phyloP scores from a whole-genome alignment of 768 basidiomycete species.

The Serendipita vermifera region DNA sequence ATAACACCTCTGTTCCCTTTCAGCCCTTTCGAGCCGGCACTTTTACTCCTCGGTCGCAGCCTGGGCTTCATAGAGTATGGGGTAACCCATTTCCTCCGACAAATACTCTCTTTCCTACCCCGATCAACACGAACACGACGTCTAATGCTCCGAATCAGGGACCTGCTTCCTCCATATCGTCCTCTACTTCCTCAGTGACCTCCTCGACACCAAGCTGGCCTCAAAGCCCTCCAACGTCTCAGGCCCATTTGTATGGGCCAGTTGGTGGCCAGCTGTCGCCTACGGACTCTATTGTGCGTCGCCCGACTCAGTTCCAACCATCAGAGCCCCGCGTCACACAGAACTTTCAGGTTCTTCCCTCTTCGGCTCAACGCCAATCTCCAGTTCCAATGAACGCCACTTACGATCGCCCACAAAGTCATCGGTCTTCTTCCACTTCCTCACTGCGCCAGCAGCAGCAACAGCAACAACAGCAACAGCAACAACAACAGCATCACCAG shows the following conservation, averaged over 20 bases:
- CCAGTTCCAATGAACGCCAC: too few relatives aligned
- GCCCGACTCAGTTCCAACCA: not conserved
- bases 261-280: too few relatives aligned
- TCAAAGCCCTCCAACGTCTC: not conserved
- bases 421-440: not conserved
- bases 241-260: too few relatives aligned
- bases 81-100: not conserved
- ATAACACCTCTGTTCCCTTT: not conserved
- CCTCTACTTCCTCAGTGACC: not conserved
- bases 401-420: not conserved
- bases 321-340: too few relatives aligned
- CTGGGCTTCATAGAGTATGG: not conserved
- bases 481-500: not conserved
- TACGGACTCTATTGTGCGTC: not conserved
- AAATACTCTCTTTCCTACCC: not conserved
- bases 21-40: conserved; percentile 1
- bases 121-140: not conserved
- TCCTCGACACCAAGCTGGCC: not conserved
- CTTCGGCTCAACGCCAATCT: too few relatives aligned
- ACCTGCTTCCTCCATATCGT: not conserved
- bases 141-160: not conserved
- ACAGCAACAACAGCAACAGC: not conserved
- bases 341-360: too few relatives aligned
- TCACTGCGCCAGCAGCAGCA: not conserved
- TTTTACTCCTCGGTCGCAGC: not conserved